phyloP scores from a whole-genome alignment of 805 yeast species.

The Starmerella cellae region DNA sequence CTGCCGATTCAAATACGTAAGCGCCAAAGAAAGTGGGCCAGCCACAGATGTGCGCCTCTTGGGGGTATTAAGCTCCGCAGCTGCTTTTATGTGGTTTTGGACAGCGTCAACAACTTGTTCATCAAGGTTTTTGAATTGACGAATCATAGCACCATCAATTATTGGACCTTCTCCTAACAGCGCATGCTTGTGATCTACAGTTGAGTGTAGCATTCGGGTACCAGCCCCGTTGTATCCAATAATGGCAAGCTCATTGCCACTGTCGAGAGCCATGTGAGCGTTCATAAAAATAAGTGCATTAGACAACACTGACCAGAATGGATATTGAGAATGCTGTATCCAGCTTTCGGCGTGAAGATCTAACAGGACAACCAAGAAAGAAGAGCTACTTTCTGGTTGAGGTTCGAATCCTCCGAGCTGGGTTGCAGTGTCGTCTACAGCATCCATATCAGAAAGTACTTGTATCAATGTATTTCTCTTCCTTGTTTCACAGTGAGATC shows the following conservation, averaged over 20 bases:
- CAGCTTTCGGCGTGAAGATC: conserved; percentile 68
- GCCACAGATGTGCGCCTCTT: conserved; percentile 42
- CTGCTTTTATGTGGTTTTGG: conserved; percentile 33
- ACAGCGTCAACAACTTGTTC: conserved; percentile 54
- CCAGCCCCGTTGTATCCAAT: conserved; percentile 63
- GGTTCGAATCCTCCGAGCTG: conserved; percentile 13
- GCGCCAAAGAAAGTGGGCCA: conserved; percentile 50
- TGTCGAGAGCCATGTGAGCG: conserved; percentile 76
- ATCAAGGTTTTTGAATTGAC: conserved; percentile 72
- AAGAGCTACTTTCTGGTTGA: not conserved
- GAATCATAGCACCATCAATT: conserved; percentile 48
- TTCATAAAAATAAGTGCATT: conserved; percentile 65
- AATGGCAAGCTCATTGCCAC: conserved; percentile 70
- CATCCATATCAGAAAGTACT: no score
- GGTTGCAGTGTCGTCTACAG: conserved; percentile 27
- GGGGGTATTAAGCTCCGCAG: conserved; percentile 44
- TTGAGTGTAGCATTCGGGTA: conserved; percentile 59
- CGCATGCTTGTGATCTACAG: not conserved
- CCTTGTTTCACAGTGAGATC: no score
- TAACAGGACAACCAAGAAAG: conserved; percentile 54
- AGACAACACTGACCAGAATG: conserved; percentile 45
- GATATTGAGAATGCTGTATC: conserved; percentile 28
- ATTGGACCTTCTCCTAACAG: not conserved
- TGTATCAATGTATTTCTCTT: no score
- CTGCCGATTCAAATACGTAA: conserved; percentile 54